Evolutionary conservation across 2,329 filamentous ascomycete species (phyloP).

Genomic region (Ramularia collo-cygni): DNA sequence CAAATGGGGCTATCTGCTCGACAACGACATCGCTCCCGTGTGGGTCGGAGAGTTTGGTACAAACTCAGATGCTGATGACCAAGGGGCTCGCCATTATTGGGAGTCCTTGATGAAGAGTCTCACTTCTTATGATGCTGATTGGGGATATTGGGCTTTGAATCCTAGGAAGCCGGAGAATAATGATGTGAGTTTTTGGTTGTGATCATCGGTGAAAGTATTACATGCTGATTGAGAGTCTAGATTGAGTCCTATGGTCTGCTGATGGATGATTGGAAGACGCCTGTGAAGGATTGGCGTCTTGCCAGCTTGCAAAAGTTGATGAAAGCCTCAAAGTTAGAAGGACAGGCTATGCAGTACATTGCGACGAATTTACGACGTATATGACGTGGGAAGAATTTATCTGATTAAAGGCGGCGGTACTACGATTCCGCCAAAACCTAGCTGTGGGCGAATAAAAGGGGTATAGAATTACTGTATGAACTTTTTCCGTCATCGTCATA

Average conservation of each 20-base stretch:
- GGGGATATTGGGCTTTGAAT: slow-evolving; percentile 64
- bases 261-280: slow-evolving; percentile 56
- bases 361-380: too few relatives aligned
- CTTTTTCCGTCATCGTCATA: background rate
- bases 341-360: too few relatives aligned
- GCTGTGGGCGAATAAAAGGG: too few relatives aligned
- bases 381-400: too few relatives aligned
- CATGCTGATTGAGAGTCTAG: slow-evolving; percentile 7
- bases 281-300: slow-evolving; percentile 23
- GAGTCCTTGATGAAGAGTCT: slow-evolving; percentile 55
- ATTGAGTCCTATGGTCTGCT: slow-evolving; percentile 57
- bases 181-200: slow-evolving; percentile 15
- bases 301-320: slow-evolving; percentile 21
- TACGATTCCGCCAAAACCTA: too few relatives aligned
- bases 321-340: slow-evolving; percentile 3
- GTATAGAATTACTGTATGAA: too few relatives aligned
- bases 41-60: slow-evolving; percentile 65
- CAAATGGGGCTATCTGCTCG: slow-evolving; percentile 61
- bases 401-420: too few relatives aligned
- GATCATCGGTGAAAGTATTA: background rate
- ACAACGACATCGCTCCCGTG: slow-evolving; percentile 51
- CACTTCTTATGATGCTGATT: slow-evolving; percentile 46
- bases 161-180: slow-evolving; percentile 55
- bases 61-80: slow-evolving; percentile 43
- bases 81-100: slow-evolving; percentile 60